These are phyloP conservation scores for Ambrosiella cleistominuta DNA, from an alignment of 2,329 filamentous ascomycete genomes.

Conservation along the genomic window DNA sequence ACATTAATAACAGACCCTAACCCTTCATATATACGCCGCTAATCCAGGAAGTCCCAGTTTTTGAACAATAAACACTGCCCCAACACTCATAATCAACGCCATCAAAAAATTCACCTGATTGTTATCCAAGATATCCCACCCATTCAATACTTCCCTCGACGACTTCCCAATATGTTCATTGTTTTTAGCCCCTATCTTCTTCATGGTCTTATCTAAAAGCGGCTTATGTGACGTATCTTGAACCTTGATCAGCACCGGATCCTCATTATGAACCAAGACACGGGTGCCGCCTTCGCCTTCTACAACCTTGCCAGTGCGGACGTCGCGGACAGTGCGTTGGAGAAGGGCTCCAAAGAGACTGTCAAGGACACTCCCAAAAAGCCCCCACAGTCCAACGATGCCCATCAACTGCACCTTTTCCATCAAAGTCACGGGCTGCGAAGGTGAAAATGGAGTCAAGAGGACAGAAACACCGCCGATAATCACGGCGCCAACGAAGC, in stretches of 20 bases:
- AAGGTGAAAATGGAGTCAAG: slow-evolving; percentile 52
- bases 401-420: slow-evolving; percentile 30
- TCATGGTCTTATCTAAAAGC: slow-evolving; percentile 29
- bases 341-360: slow-evolving; percentile 71
- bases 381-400: slow-evolving; percentile 53
- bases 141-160: slow-evolving; percentile 48
- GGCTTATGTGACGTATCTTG: slow-evolving; percentile 20
- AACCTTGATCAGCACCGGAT: slow-evolving; percentile 14
- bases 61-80: slow-evolving; percentile 47
- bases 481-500: slow-evolving; percentile 55
- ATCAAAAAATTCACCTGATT: slow-evolving; percentile 91
- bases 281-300: slow-evolving; percentile 62
- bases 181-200: slow-evolving; percentile 32
- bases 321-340: slow-evolving; percentile 74
- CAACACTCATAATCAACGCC: slow-evolving; percentile 64
- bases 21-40: too few relatives aligned
- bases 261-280: slow-evolving; percentile 29
- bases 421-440: slow-evolving; percentile 33
- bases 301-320: slow-evolving; percentile 68
- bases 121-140: slow-evolving; percentile 66
- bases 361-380: slow-evolving; percentile 68
- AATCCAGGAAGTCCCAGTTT: slow-evolving; percentile 23
- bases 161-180: slow-evolving; percentile 36
- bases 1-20: too few relatives aligned
- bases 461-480: slow-evolving; percentile 47